Conservation (phyloP, 1,284 basidiomycete genomes). For the Rugosomyces carneus region DNA sequence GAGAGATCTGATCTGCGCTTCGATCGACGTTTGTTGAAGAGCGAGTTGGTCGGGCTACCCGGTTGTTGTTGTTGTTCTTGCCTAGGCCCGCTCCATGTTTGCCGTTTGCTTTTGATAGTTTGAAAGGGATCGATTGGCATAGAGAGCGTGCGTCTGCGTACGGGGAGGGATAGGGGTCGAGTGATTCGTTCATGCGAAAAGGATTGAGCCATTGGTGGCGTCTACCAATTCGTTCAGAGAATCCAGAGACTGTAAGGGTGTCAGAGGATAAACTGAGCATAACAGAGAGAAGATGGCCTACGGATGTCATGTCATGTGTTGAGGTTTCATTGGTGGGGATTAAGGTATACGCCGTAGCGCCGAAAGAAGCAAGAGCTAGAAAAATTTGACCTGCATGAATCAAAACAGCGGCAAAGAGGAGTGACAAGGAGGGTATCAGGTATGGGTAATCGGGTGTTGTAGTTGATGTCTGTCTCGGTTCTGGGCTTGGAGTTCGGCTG, state of each 20-base stretch:
- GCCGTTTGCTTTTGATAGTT: constrained; percentile 44
- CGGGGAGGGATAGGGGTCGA: constrained; percentile 38
- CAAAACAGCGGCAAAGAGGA: constrained; percentile 35
- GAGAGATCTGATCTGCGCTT: constrained; percentile 52
- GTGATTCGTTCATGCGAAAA: constrained; percentile 28
- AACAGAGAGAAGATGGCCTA: constrained; percentile 29
- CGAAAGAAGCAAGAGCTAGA: constrained; percentile 37
- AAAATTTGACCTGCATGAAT: constrained; percentile 44
- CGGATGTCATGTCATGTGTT: constrained; percentile 47
- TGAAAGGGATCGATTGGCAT: constrained; percentile 18
- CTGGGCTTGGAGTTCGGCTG: constrained; percentile 35
- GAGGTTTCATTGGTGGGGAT: constrained; percentile 31
- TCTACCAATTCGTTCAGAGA: constrained; percentile 59
- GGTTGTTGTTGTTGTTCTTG: constrained; percentile 41
- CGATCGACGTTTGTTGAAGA: constrained; percentile 46
- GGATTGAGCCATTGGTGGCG: constrained; percentile 45
- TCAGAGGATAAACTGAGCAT: background rate
- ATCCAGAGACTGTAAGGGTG: constrained; percentile 44
- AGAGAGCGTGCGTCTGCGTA: constrained; percentile 22
- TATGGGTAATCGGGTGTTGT: constrained; percentile 27
- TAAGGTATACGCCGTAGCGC: constrained; percentile 34
- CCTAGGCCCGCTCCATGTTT: constrained; percentile 69
- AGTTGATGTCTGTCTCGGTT: constrained; percentile 20
- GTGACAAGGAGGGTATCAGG: constrained; percentile 33
- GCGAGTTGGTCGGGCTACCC: constrained; percentile 37